Conservation (phyloP, 2,329 filamentous ascomycete genomes). For the Dendryphion nanum region DNA sequence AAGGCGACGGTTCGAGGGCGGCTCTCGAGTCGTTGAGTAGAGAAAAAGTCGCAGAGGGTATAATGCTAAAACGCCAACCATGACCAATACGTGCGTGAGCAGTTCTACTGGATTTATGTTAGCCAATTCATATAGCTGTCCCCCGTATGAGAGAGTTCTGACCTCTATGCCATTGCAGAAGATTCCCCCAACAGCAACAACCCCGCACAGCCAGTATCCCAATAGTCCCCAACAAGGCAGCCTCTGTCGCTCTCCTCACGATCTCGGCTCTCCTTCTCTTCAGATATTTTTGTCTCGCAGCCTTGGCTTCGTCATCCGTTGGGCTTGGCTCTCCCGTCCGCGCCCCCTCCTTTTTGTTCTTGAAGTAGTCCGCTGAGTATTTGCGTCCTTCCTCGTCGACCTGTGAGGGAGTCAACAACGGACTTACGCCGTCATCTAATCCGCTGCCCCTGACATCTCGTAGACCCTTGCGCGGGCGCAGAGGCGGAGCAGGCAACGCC, state of each 20-base stretch:
- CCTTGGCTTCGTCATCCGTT: constrained; percentile 37
- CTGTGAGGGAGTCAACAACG: constrained; percentile 48
- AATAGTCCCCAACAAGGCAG: constrained; percentile 53
- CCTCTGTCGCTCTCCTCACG: constrained; percentile 62
- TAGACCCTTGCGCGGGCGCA: constrained; percentile 73
- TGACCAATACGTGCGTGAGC: constrained; percentile 36
- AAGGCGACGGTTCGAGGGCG: constrained; percentile 26
- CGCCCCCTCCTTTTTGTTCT: constrained; percentile 15
- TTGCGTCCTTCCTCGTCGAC: constrained; percentile 48
- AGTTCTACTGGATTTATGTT: constrained; percentile 37
- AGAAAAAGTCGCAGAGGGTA: constrained; percentile 41
- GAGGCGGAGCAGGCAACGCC: constrained; percentile 76
- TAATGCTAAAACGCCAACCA: constrained; percentile 27
- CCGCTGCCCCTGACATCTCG: constrained; percentile 50
- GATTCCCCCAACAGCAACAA: constrained; percentile 31
- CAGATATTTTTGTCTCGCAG: constrained; percentile 65
- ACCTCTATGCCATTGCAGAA: constrained; percentile 44
- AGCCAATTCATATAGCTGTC: constrained; percentile 7
- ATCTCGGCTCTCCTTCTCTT: constrained; percentile 89
- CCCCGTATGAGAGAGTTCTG: constrained; percentile 4
- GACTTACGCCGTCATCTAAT: constrained; percentile 33
- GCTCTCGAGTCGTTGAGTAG: constrained; percentile 24
- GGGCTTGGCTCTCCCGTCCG: constrained; percentile 16
- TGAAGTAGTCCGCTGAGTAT: constrained; percentile 39
- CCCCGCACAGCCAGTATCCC: constrained; percentile 47